Percentiles rank a stretch among this genome's conserved stretches.
Conservation (phyloP, 352 stramenopile species). For the Phytophthora europaea region DNA sequence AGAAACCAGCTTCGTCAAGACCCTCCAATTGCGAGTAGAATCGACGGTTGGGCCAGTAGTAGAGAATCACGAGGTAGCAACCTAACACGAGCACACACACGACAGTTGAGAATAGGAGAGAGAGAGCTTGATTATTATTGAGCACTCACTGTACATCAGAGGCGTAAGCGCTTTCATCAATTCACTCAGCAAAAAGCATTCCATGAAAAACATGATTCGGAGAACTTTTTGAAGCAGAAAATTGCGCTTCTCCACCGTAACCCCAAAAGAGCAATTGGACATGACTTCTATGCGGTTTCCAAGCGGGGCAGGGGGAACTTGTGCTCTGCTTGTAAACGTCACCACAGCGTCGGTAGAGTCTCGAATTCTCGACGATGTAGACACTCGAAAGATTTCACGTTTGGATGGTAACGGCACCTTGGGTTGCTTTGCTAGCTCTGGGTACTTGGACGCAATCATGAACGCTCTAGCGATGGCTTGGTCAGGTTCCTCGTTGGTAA, state of each 20-base stretch:
- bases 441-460: constrained; percentile 16
- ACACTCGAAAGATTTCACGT: constrained; percentile 13
- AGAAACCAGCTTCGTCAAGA: constrained; percentile 8
- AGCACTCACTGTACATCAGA: constrained; percentile 37
- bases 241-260: constrained; percentile 2
- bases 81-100: constrained; percentile 6
- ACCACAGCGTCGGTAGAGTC: not conserved
- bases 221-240: constrained; percentile 29
- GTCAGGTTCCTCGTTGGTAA: constrained; percentile 9
- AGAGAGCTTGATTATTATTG: not conserved
- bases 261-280: not conserved
- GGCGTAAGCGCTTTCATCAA: constrained; percentile 46
- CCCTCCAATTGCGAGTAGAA: constrained; percentile 38
- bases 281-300: not conserved
- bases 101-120: not conserved
- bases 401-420: not conserved
- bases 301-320: constrained; percentile 1
- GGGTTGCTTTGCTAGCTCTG: constrained; percentile 11
- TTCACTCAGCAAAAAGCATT: constrained; percentile 43
- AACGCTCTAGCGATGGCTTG: constrained; percentile 19
- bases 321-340: not conserved
- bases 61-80: constrained; percentile 35
- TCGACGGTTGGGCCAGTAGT: constrained; percentile 36
- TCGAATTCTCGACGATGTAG: not conserved
- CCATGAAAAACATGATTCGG: constrained; percentile 39